phyloP scores from a whole-genome alignment of 495 filamentous ascomycete genomes.

The Sordaria brevicollis region DNA sequence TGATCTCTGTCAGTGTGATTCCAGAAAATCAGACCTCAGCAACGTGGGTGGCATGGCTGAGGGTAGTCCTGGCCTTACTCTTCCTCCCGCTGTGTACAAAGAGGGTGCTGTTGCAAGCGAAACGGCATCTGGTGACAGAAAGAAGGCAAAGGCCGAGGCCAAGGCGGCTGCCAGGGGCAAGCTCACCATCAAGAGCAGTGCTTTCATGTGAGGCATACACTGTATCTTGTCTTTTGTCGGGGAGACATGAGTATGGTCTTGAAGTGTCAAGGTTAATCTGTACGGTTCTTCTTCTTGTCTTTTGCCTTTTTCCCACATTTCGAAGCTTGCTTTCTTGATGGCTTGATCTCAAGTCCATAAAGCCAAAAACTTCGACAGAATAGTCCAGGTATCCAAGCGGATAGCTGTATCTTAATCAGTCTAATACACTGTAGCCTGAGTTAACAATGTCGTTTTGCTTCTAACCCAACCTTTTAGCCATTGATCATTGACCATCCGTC shows the following conservation, averaged over 20 bases:
- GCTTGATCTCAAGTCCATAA: neutral
- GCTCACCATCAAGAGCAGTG: neutral
- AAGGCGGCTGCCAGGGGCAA: neutral
- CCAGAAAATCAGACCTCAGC: too few relatives aligned
- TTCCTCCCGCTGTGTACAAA: neutral
- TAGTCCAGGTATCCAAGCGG: neutral
- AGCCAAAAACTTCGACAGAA: neutral
- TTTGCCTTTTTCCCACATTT: neutral
- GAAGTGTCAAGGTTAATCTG: neutral
- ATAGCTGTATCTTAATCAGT: neutral
- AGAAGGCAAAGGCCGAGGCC: neutral
- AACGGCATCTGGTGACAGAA: neutral
- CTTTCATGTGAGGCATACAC: neutral
- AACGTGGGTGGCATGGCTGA: neutral
- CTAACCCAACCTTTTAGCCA: too few relatives aligned
- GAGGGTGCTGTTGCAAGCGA: neutral
- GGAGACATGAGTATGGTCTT: neutral
- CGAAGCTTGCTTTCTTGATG: neutral
- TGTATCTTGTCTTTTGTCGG: neutral
- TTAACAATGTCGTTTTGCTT: too few relatives aligned
- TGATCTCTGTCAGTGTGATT: neutral
- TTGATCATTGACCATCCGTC: neutral
- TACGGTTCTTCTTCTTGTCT: neutral
- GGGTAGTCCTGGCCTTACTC: neutral
- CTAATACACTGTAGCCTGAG: neutral